Conservation (phyloP, 75 land plant genomes). For the Ceratopteris richardii region DNA sequence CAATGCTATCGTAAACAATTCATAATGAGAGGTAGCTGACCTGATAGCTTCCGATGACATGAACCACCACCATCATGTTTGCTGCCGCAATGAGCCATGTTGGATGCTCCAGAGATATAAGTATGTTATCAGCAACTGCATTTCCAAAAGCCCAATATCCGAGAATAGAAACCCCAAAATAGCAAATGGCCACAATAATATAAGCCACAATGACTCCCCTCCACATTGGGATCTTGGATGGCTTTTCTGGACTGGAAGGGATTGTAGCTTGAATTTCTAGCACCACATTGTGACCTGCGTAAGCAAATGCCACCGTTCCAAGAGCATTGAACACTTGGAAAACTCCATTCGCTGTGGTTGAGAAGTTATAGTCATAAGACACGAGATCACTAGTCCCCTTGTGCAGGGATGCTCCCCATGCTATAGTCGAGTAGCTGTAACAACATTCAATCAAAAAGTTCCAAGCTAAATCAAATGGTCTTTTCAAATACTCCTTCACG, state of each 20-base stretch:
- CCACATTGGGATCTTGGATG: slow-evolving; percentile 87
- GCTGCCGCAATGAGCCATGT: slow-evolving; percentile 85
- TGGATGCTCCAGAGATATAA: slow-evolving; percentile 45
- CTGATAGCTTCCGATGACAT: slow-evolving; percentile 96
- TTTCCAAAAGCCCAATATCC: slow-evolving; percentile 94
- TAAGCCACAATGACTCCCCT: slow-evolving; percentile 67
- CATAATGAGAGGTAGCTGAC: slow-evolving; percentile 26
- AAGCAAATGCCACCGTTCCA: slow-evolving; percentile 71
- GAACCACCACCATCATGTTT: slow-evolving; percentile 85
- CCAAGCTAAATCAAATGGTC: neutral
- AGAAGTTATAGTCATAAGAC: slow-evolving; percentile 35
- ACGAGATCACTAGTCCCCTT: slow-evolving; percentile 31
- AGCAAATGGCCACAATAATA: slow-evolving; percentile 61
- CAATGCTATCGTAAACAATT: neutral
- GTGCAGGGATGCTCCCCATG: slow-evolving; percentile 41
- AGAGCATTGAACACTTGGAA: slow-evolving; percentile 65
- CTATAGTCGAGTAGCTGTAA: slow-evolving; percentile 68
- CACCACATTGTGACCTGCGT: slow-evolving; percentile 81
- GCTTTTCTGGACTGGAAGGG: slow-evolving; percentile 73
- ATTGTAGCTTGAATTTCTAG: slow-evolving; percentile 90
- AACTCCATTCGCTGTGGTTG: slow-evolving; percentile 29
- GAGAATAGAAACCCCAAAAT: slow-evolving; percentile 74
- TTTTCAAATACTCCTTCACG: too few species aligned
- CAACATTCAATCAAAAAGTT: neutral
- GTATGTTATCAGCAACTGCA: slow-evolving; percentile 57